A percentile compares a stretch with the other conserved stretches of the same genome.
Evolutionary conservation across 345 rosid species (phyloP).

Genomic region (Carallia brachiata): DNA sequence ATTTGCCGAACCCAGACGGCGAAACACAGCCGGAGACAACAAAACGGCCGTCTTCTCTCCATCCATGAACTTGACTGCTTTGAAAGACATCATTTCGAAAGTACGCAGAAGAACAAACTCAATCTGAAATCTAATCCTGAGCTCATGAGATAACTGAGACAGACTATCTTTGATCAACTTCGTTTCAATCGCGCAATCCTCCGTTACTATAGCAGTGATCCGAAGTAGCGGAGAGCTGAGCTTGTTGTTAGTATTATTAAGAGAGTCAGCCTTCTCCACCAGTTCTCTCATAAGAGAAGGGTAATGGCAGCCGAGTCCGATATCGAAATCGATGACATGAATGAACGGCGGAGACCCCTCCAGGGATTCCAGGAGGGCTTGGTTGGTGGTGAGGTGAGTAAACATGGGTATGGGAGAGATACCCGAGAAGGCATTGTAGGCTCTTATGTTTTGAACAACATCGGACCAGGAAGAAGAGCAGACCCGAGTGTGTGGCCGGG

Average conservation of each 20-base stretch:
- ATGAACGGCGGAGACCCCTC: conserved; percentile 52
- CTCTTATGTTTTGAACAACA: conserved; percentile 64
- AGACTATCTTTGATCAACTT: conserved; percentile 70
- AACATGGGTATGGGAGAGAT: conserved; percentile 92
- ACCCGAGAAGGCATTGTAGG: conserved; percentile 67
- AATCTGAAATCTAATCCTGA: conserved; percentile 64
- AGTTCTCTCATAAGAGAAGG: conserved; percentile 85
- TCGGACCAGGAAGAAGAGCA: conserved; percentile 57
- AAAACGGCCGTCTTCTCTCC: conserved; percentile 65
- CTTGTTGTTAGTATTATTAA: conserved; percentile 15
- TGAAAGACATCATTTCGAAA: conserved; percentile 72
- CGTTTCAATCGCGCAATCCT: conserved; percentile 64
- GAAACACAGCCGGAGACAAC: conserved; percentile 62
- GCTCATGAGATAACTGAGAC: conserved; percentile 73
- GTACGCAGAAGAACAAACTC: conserved; percentile 66
- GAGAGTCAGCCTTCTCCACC: conserved; percentile 42
- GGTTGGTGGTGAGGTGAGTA: conserved; percentile 78
- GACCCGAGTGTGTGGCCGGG: conserved; percentile 35
- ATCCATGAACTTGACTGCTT: conserved; percentile 61
- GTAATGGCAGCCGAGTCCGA: conserved; percentile 91
- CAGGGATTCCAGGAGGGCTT: conserved; percentile 76
- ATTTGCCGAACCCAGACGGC: conserved; percentile 45
- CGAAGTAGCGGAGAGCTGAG: conserved; percentile 49
- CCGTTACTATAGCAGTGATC: conserved; percentile 77
- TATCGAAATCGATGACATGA: conserved; percentile 86